phyloP scores from a whole-genome alignment of 306 rosid genomes.

The Quercus suber region DNA sequence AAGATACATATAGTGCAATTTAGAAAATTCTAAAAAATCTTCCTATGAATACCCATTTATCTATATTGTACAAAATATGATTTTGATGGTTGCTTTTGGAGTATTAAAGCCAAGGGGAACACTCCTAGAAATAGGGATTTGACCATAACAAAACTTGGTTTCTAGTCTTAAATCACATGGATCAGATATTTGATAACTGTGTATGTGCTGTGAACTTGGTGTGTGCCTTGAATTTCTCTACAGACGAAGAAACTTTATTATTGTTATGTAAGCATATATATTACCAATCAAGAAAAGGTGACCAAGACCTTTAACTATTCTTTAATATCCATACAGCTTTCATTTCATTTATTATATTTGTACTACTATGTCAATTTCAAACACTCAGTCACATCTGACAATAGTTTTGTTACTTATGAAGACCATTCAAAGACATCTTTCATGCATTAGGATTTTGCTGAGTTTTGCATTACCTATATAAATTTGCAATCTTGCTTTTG shows the following conservation, averaged over 20 bases:
- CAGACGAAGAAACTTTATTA: neutral
- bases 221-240: neutral
- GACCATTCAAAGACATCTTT: neutral
- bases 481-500: too few species aligned
- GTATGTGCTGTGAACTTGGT: neutral
- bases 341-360: too few species aligned
- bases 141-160: neutral
- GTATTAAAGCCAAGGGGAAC: neutral
- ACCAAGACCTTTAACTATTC: neutral
- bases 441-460: too few species aligned
- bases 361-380: neutral
- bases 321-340: too few species aligned
- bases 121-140: neutral
- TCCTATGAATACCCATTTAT: neutral
- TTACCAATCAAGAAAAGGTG: neutral
- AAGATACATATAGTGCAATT: neutral
- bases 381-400: neutral
- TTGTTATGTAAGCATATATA: neutral
- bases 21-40: neutral
- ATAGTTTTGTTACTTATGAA: neutral
- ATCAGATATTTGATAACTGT: neutral
- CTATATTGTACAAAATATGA: neutral
- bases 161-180: neutral
- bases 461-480: too few species aligned
- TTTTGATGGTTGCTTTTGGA: neutral